A percentile compares a stretch with the other conserved stretches of the same genome.
phyloP scores from a whole-genome alignment of 2,329 filamentous ascomycete species.

The Hymenoscyphus salicellus region DNA sequence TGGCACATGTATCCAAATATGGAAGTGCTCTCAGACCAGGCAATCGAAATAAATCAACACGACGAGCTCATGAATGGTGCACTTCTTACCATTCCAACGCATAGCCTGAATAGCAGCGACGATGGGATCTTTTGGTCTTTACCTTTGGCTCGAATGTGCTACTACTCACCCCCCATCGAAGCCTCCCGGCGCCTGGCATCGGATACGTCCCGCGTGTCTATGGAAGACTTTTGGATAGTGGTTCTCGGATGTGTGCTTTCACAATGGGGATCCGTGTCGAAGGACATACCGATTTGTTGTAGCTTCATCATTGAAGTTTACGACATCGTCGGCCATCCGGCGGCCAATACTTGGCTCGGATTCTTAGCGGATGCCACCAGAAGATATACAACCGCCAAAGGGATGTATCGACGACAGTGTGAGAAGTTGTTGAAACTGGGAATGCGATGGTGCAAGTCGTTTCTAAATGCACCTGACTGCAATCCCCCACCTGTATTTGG shows the following conservation, averaged over 20 bases:
- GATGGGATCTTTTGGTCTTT: conserved; percentile 9
- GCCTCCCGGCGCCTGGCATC: neutral
- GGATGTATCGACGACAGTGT: no score
- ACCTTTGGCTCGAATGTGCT: conserved; percentile 1
- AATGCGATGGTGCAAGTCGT: no score
- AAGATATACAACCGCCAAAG: no score
- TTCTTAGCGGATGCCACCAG: no score
- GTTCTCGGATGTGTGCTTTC: neutral
- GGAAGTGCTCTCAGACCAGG: neutral
- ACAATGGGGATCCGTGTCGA: no score
- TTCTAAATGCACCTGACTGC: no score
- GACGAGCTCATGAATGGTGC: conserved; percentile 22
- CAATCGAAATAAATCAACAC: conserved; percentile 16
- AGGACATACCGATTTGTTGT: no score
- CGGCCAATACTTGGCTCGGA: no score
- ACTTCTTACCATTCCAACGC: conserved; percentile 19
- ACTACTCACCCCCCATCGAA: conserved; percentile 15
- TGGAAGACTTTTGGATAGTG: neutral
- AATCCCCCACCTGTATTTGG: no score
- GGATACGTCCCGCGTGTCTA: neutral
- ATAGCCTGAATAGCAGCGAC: conserved; percentile 8
- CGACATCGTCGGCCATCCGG: no score
- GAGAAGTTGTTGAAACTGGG: no score
- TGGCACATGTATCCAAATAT: conserved; percentile 28
- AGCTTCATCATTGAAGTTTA: no score